Evolutionary conservation across 768 basidiomycete genomes (phyloP).

Genomic region (Suillus tomentosus): DNA sequence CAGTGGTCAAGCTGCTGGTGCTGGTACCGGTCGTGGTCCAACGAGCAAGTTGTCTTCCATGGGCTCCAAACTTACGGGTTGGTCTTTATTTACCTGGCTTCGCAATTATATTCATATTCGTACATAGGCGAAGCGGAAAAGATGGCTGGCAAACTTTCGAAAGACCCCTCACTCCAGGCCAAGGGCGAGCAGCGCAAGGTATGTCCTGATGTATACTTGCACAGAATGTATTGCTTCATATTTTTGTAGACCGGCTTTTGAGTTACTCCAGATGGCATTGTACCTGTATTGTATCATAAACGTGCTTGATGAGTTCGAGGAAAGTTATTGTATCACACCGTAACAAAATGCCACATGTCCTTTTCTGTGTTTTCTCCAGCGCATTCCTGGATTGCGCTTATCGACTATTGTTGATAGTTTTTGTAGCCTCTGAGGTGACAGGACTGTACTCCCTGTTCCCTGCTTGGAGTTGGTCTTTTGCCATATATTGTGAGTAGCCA

Average conservation of each 20-base stretch:
- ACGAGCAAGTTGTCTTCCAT: neutral
- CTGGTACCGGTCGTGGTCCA: neutral
- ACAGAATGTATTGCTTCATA: neutral
- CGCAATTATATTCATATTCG: neutral
- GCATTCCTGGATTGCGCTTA: no score
- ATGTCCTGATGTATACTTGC: neutral
- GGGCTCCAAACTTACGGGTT: conserved; percentile 12
- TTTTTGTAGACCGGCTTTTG: conserved; percentile 1
- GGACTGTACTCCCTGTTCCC: no score
- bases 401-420: no score
- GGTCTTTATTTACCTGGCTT: neutral
- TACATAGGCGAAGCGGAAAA: conserved; percentile 11
- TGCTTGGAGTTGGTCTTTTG: no score
- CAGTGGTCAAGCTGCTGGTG: neutral
- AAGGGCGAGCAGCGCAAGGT: conserved; percentile 15
- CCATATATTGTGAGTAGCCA: no score
- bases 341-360: no score
- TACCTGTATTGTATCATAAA: neutral
- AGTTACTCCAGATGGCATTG: neutral
- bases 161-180: conserved; percentile 3
- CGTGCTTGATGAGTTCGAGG: neutral
- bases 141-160: conserved; percentile 12
- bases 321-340: neutral
- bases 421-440: no score
- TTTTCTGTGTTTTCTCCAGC: no score